Conservation (phyloP, 257 asterid genomes). For the Capsicum pubescens region DNA sequence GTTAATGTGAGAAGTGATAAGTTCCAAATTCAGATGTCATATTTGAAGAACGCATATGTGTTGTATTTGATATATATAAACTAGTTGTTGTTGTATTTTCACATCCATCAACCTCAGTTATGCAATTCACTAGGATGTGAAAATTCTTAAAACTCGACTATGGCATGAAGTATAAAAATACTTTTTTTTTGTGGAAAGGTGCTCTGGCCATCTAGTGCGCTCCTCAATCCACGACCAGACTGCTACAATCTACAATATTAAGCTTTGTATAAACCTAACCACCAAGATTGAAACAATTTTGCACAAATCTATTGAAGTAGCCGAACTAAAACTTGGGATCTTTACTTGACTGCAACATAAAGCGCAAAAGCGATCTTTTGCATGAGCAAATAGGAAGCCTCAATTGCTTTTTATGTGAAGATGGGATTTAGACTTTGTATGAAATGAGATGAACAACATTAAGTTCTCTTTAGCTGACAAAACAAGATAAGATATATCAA, state of each 20-base stretch:
- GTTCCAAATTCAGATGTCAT: neutral
- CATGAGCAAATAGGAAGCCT: neutral
- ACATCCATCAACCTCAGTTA: too few species aligned
- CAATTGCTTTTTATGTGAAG: neutral
- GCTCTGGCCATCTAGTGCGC: neutral
- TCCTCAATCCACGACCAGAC: neutral
- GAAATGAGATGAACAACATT: conserved; percentile 7
- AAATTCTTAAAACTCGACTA: too few species aligned
- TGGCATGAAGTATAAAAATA: neutral
- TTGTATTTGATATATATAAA: neutral
- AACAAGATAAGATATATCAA: neutral
- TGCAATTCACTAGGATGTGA: too few species aligned
- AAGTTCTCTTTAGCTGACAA: conserved; percentile 6
- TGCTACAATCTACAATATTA: neutral
- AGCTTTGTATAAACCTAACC: neutral
- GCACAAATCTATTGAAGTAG: neutral
- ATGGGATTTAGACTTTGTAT: neutral
- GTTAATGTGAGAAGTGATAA: too few species aligned
- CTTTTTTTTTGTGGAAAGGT: neutral
- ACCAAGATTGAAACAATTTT: neutral
- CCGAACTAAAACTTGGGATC: neutral
- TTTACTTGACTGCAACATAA: neutral
- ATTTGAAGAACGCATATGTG: neutral
- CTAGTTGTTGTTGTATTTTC: neutral
- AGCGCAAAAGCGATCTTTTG: neutral